Evolutionary conservation across 192 early-diverging fungal species (phyloP), one percentile per base, ranked within the genome.

Genomic region (Backusella tuberculispora): DNA sequence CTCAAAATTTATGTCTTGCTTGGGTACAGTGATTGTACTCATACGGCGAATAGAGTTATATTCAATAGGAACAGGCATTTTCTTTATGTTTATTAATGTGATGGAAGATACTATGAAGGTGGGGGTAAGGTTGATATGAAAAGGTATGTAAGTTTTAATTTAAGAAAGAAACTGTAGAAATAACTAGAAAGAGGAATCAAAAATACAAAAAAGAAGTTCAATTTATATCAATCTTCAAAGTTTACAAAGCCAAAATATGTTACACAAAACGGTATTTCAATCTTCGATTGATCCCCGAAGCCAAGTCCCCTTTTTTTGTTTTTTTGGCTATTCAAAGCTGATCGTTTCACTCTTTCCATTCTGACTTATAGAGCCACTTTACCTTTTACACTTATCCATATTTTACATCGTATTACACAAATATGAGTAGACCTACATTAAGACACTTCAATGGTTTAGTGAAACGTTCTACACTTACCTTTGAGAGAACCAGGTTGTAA

Each of bases 1-100:
- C 80, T 81, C 80, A 77, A 81, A 81, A 26, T 77, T 74, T 13
- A 81, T 81, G 40, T 77, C 80, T 48, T 77, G 72, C 26, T 77
- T 81, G 8, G 75, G 70, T 34, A 76, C 74, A 63, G 65, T 75
- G 50, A 75, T 71, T 6, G 73, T 80, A 69, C 78, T 80, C 74
- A 75, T 72, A 48, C 76, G 41, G 19, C 80, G 75, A 43, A 81
- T 43, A 24, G 47, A 69, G 45, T 34, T 72, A 26, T 76, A 73
- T 71, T 81, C 80, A 63, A 81, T 75, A 44, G 80, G 76, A 34
- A 72, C 76, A 19, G 80, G 80, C 80, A 81, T 81, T n/a, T 60
- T 70, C 4, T 67, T 43, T 66, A 37, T 40, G 34, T 17, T 9
- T 72, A 64, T 40, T 21, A 15, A 21, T 63, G 0, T 69, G 47